Base-by-base conservation (phyloP, 306 rosid species). In the Argentina anserina region DNA sequence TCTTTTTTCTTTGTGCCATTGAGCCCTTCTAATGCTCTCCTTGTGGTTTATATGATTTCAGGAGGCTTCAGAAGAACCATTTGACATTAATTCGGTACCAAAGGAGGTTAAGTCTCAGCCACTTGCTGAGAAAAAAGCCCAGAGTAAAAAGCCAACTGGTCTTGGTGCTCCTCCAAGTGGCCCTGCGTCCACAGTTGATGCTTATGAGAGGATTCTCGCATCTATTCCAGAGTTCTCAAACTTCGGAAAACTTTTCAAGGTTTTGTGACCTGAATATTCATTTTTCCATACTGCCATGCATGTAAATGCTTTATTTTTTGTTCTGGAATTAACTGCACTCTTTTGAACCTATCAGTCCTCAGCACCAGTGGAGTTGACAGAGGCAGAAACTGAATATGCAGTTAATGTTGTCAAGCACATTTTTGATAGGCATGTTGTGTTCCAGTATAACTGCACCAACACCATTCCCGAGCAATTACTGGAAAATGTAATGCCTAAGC, bases 401-500 rank as follows among this genome's bases (percentile, higher is more conserved):
- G 97, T 94, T 74, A 94, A 89, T 81, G 97, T 81, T 77, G 99
- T 94, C 67, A 94, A 94, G 84, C 97, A 91, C 82, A 88, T 94
- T 61, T 94, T 91, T 77, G 95, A 91, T 80, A 76, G 83, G 34
- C 96, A 94, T 83, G 84, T 94, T 49, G 95, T 91, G 84, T 88
- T 94, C 88, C 99, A 94, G 83, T 94, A 85, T 86, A 94, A 91
- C 91, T 88, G 96, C 93, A 94, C 91, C 75, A 94, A 91, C 81
- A 94, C 99, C 7, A 94, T 94, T 79, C 99, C 93, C 0, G 99
- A 91, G 78, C 99, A 94, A 86, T 81, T 89, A 74, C 88, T 94
- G 84, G 96, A 94, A 87, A 81, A 89, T 79, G 97, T 94, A 91
- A 81, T 34, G 75, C 34, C 76, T 39, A 12, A 42, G 65, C 65